Evolutionary conservation across 768 basidiomycete genomes (phyloP).

Genomic region (Naganishia randhawae): DNA sequence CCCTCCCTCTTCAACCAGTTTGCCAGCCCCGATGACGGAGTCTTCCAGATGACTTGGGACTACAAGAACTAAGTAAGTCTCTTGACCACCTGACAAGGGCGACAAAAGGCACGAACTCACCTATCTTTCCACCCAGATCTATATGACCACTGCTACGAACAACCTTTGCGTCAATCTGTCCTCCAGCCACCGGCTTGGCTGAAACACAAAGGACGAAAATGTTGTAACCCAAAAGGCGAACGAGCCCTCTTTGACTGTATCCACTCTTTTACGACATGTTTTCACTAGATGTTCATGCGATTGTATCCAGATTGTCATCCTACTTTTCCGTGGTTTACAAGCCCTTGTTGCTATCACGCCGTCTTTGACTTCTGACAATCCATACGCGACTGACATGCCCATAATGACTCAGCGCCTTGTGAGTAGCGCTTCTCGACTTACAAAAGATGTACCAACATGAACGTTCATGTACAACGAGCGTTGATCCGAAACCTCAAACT

Average conservation of each 20-base stretch:
- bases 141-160: background rate
- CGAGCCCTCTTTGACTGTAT: constrained; percentile 2
- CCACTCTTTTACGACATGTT: constrained; percentile 4
- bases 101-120: background rate
- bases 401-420: background rate
- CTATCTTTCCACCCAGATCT: background rate
- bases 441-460: constrained; percentile 36
- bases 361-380: background rate
- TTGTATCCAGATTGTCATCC: background rate
- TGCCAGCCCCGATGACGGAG: constrained; percentile 23
- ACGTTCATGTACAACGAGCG: constrained; percentile 46
- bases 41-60: constrained; percentile 26
- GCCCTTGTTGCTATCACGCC: background rate
- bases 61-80: constrained; percentile 24
- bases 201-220: background rate
- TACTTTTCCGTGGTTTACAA: background rate
- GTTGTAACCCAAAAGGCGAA: constrained; percentile 12
- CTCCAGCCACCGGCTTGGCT: background rate
- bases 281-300: background rate
- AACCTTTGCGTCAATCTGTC: constrained; percentile 1
- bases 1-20: constrained; percentile 61
- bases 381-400: background rate
- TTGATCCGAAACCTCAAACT: constrained; percentile 43
- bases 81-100: background rate
- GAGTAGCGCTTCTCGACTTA: background rate